Base-by-base conservation (phyloP, 129 eudicot genomes). In the Logfia minima region DNA sequence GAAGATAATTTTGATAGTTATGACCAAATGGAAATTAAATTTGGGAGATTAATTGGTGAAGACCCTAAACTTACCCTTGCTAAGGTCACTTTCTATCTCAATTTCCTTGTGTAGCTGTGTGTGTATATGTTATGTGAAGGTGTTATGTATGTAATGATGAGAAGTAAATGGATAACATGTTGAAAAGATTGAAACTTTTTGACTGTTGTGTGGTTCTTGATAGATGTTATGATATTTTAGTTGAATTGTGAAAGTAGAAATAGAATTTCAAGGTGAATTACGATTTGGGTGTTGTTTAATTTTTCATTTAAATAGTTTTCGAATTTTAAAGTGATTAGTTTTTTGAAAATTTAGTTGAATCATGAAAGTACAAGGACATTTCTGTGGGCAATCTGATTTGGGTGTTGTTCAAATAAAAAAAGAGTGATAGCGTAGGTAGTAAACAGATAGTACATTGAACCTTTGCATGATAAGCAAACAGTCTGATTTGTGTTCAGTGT, bases 31-130 rank as follows among this genome's bases (percentile, higher is more conserved):
- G 96, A 89, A 84, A 85, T 95, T 68, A 84, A 91, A 78, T 86
- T 84, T 59, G 99, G 97, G 61, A 68, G 77, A 69, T 72, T 91
- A 82, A 71, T 95, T 48, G 93, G 99, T 67, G 97, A 92, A 84
- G 96, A 88, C 84, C 95, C 99, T 3, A 85, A 95, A 82, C 86
- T 89, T 73, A 89, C 95, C 79, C 81, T 88, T 26, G 92, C 99
- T 37, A 89, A 95, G 99, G 99, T 93, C 18, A 43, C 66, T 75
- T 68, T 59, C 18, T 53, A 6, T 37, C 39, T 75, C 18, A n/a
- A 17, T 83, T n/a, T 3, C n/a, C 53, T 17, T 81, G 3, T 23
- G 4, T 48, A 23, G 1, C 62, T 78, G 63, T 29, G 35, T 24
- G 34, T 8, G 55, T 48, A 3, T 13, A 48, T 48, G 55, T 35